A percentile compares a stretch with the other conserved stretches of the same genome.
Conservation (phyloP, 352 stramenopile genomes). For the Pythium monospermum region DNA sequence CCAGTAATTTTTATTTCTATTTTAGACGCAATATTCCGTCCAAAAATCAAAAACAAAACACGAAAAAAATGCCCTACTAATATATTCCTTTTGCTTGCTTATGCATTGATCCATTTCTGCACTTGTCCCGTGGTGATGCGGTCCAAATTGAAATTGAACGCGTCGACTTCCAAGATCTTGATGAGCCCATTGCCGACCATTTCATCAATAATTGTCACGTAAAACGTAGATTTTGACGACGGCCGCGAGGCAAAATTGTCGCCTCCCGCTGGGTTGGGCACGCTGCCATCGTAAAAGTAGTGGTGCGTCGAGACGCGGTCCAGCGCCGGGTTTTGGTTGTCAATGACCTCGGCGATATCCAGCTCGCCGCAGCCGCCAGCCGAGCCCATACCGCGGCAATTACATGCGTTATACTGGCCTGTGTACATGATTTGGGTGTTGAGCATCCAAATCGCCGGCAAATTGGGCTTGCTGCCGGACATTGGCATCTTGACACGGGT, state of each 20-base stretch:
- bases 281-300: conserved; percentile 55
- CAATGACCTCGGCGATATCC: conserved; percentile 61
- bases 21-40: too few relatives aligned
- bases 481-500: conserved; percentile 52
- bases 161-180: conserved; percentile 56
- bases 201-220: conserved; percentile 57
- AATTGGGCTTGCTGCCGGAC: conserved; percentile 25
- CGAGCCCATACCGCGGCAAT: conserved; percentile 52
- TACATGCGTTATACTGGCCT: conserved; percentile 53
- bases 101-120: conserved; percentile 14
- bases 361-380: conserved; percentile 58
- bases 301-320: conserved; percentile 53
- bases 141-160: conserved; percentile 39
- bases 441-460: conserved; percentile 56
- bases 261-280: conserved; percentile 20
- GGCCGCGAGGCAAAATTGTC: conserved; percentile 50
- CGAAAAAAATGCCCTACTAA: too few relatives aligned
- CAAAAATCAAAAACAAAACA: too few relatives aligned
- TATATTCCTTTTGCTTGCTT: background rate
- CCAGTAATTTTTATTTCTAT: too few relatives aligned
- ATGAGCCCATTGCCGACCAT: conserved; percentile 34
- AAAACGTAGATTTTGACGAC: conserved; percentile 31
- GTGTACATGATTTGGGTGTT: conserved; percentile 48
- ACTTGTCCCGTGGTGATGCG: conserved; percentile 8
- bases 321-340: conserved; percentile 25